Evolutionary conservation across 2,329 filamentous ascomycete species (phyloP).

Genomic region (Dactylella cylindrospora): DNA sequence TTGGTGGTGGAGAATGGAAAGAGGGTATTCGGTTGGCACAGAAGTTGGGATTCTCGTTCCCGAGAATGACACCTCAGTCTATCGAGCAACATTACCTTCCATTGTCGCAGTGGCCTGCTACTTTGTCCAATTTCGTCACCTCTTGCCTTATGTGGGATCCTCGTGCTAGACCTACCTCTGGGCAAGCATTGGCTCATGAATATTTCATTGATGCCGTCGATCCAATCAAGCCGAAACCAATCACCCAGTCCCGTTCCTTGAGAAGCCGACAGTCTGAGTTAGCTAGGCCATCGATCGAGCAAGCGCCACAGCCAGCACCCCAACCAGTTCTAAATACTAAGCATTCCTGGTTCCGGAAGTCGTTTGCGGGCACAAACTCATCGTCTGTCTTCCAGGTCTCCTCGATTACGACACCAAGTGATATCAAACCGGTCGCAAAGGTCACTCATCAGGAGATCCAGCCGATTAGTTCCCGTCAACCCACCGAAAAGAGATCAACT

Average conservation of each 20-base stretch:
- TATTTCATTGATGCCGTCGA: slow-evolving; percentile 93
- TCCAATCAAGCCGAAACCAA: slow-evolving; percentile 87
- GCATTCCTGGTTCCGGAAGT: slow-evolving; percentile 95
- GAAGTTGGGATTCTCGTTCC: slow-evolving; percentile 97
- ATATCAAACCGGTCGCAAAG: slow-evolving; percentile 29
- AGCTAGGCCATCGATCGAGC: slow-evolving; percentile 66
- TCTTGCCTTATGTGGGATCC: slow-evolving; percentile 99
- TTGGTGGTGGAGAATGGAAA: slow-evolving; percentile 96
- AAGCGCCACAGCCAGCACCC: slow-evolving; percentile 57
- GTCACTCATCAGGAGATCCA: slow-evolving; percentile 52
- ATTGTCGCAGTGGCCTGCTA: slow-evolving; percentile 84
- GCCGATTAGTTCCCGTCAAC: slow-evolving; percentile 56
- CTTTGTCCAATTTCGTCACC: slow-evolving; percentile 88
- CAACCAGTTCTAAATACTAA: slow-evolving; percentile 65
- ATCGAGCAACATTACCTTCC: slow-evolving; percentile 59
- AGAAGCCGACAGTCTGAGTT: slow-evolving; percentile 80
- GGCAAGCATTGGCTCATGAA: slow-evolving; percentile 90
- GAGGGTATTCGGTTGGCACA: slow-evolving; percentile 89
- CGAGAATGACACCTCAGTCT: slow-evolving; percentile 60
- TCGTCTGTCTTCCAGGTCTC: slow-evolving; percentile 47
- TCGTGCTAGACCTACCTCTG: slow-evolving; percentile 83
- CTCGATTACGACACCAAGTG: slow-evolving; percentile 34
- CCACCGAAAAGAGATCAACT: slow-evolving; percentile 77
- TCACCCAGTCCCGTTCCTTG: slow-evolving; percentile 72
- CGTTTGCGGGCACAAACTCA: slow-evolving; percentile 67